These are phyloP conservation scores for Lentinus brumalis DNA, from an alignment of 768 basidiomycete genomes.

Conservation along the genomic window DNA sequence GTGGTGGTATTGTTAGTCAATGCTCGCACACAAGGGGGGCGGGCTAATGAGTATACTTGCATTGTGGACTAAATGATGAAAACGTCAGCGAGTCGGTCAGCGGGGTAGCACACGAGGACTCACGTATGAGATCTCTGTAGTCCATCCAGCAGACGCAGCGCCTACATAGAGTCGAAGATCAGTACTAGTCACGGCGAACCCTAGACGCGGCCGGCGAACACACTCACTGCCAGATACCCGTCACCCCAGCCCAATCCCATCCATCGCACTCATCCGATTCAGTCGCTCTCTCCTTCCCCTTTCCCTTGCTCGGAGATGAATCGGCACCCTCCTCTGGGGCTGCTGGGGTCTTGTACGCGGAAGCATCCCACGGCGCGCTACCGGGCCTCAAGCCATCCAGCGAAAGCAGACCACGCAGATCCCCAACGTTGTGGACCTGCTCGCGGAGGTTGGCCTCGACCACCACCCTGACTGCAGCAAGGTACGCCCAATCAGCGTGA, in stretches of 20 bases:
- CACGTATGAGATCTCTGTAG: constrained; percentile 55
- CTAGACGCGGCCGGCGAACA: background rate
- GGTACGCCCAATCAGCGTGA: constrained; percentile 50
- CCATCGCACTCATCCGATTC: constrained; percentile 36
- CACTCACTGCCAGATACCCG: constrained; percentile 55
- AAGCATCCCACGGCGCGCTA: constrained; percentile 27
- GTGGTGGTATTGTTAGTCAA: background rate
- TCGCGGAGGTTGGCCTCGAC: constrained; percentile 55
- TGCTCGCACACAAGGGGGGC: no score
- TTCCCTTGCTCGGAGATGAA: background rate
- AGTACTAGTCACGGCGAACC: background rate
- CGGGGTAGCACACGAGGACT: constrained; percentile 22
- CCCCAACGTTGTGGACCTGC: constrained; percentile 28
- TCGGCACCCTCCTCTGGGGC: background rate
- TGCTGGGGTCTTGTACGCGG: background rate
- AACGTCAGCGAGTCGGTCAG: background rate
- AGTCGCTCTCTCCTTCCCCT: constrained; percentile 10
- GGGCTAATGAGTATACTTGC: constrained; percentile 24
- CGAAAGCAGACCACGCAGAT: constrained; percentile 27
- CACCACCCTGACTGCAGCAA: constrained; percentile 51
- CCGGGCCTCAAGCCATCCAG: constrained; percentile 31
- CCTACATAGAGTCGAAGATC: constrained; percentile 28
- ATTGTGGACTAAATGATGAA: constrained; percentile 38
- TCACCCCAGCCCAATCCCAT: constrained; percentile 63
- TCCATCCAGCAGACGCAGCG: constrained; percentile 63